phyloP scores from a whole-genome alignment of 1,284 basidiomycete genomes.

The Thelephora terrestris region DNA sequence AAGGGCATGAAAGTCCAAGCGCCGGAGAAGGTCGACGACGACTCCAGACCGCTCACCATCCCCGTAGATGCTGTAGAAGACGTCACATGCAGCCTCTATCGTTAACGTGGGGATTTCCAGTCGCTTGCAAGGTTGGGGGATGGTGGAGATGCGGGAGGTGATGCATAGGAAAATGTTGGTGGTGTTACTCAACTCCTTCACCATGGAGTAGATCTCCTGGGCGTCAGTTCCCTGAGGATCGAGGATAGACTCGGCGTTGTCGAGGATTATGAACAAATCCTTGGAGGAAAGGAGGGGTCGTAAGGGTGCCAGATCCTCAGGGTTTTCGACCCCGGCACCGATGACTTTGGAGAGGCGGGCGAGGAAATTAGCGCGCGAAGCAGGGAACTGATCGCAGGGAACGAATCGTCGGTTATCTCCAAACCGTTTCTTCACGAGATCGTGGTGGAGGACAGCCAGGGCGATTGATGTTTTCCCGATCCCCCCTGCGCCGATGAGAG shows the following conservation, averaged over 20 bases:
- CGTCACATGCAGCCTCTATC: neutral
- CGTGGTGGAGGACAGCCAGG: slow-evolving; percentile 18
- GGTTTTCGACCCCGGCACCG: neutral
- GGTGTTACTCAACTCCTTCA: neutral
- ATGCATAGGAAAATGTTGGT: neutral
- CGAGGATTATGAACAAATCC: neutral
- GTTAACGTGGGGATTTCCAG: neutral
- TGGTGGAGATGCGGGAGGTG: neutral
- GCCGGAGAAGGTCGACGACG: neutral
- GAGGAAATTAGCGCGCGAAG: neutral
- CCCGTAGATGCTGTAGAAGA: neutral
- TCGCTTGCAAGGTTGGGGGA: neutral
- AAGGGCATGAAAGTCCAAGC: neutral
- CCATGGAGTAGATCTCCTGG: neutral
- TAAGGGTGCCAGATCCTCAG: neutral
- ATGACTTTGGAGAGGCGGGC: neutral
- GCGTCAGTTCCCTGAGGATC: neutral
- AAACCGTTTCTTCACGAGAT: slow-evolving; percentile 11
- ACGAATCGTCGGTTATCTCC: slow-evolving; percentile 17
- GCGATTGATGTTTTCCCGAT: slow-evolving; percentile 29
- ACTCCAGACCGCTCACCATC: neutral
- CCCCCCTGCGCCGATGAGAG: slow-evolving; percentile 25
- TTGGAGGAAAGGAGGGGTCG: neutral
- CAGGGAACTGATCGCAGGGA: neutral
- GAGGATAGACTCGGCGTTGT: neutral